Evolutionary conservation across 352 stramenopile species (phyloP).

Genomic region (Phytopythium vexans): DNA sequence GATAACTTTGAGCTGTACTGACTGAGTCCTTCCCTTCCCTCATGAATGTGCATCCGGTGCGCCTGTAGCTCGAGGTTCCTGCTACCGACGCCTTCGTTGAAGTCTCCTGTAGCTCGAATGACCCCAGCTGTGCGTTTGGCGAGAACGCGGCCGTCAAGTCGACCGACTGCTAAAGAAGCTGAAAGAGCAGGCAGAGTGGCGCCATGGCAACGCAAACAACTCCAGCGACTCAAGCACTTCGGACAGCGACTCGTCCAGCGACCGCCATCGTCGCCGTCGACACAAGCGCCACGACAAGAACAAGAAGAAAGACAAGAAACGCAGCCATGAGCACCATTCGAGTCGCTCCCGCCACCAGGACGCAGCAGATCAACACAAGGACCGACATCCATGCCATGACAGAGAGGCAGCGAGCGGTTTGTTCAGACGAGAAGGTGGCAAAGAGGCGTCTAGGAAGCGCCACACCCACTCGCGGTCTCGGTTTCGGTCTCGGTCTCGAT

Average conservation of each 20-base stretch:
- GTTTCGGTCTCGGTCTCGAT: slow-evolving; percentile 5
- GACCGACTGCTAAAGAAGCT: slow-evolving; percentile 7
- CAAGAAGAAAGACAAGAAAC: slow-evolving; percentile 7
- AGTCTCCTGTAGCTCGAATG: no score
- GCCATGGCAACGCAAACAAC: background rate
- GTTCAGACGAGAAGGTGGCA: background rate
- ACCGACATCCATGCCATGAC: background rate
- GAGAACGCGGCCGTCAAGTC: no score
- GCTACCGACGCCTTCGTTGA: no score
- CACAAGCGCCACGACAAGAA: slow-evolving; percentile 2
- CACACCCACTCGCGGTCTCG: background rate
- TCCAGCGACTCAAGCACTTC: background rate
- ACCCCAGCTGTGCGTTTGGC: no score
- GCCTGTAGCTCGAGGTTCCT: no score
- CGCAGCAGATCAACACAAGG: background rate
- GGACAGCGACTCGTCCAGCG: slow-evolving; percentile 1
- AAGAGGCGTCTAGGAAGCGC: no score
- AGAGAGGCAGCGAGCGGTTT: background rate
- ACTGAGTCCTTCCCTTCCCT: no score
- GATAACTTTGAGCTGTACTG: no score
- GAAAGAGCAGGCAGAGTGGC: slow-evolving; percentile 3
- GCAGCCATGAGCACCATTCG: slow-evolving; percentile 14
- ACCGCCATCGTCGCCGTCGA: background rate
- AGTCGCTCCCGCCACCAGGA: no score
- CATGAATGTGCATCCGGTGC: no score